Conservation (phyloP, 352 stramenopile genomes). For the Globisporangium abappressorium region DNA sequence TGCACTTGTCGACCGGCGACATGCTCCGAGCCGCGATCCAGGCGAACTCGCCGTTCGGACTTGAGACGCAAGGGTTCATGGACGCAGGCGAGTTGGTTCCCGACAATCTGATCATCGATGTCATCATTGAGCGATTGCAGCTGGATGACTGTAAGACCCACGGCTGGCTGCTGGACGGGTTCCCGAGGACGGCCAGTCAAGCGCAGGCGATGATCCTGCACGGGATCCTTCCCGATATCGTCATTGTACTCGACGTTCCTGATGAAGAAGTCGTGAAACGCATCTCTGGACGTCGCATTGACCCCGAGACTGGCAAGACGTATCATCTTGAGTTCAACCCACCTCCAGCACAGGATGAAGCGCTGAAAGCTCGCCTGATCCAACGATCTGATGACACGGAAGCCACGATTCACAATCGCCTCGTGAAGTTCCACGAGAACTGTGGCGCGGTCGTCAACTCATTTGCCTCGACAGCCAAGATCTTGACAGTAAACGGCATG, state of each 20-base stretch:
- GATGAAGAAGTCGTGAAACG: constrained; percentile 95
- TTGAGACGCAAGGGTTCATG: constrained; percentile 41
- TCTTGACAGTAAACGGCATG: constrained; percentile 45
- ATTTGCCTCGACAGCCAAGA: constrained; percentile 28
- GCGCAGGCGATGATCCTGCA: constrained; percentile 75
- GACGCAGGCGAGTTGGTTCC: constrained; percentile 46
- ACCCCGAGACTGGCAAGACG: constrained; percentile 91
- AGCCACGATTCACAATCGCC: constrained; percentile 86
- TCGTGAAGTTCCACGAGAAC: constrained; percentile 87
- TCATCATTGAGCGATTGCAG: constrained; percentile 70
- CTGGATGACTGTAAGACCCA: constrained; percentile 69
- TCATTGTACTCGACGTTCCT: constrained; percentile 93
- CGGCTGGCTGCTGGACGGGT: constrained; percentile 93
- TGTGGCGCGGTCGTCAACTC: constrained; percentile 46
- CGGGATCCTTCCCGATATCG: constrained; percentile 86
- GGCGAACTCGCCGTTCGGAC: constrained; percentile 28
- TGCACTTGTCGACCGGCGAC: constrained; percentile 90
- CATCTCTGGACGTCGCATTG: constrained; percentile 94
- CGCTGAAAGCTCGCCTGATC: constrained; percentile 60
- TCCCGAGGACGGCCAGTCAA: constrained; percentile 84
- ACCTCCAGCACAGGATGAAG: constrained; percentile 68
- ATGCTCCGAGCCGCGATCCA: constrained; percentile 87
- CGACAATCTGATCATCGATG: constrained; percentile 45
- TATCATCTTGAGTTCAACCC: constrained; percentile 97
- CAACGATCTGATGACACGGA: constrained; percentile 93